Evolutionary conservation across 257 asterid genomes (phyloP).

Genomic region (Hygrophila difformis): DNA sequence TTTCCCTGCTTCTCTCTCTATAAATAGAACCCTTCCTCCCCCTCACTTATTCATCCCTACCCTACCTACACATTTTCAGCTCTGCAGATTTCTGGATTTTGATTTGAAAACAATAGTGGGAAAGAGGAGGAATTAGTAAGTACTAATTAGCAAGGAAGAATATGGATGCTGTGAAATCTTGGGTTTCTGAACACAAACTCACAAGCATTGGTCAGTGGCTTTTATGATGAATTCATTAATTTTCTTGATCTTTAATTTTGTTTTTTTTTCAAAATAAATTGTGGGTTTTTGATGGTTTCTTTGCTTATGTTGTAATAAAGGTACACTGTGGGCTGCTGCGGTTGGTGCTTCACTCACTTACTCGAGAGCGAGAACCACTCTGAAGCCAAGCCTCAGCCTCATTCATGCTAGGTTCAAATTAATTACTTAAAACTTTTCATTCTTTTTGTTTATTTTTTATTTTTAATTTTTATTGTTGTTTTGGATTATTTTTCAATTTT

Average conservation of each 20-base stretch:
- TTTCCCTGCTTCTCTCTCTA: too few species aligned
- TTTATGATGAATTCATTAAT: too few species aligned
- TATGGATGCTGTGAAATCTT: slow-evolving; percentile 60
- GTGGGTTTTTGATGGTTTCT: too few species aligned
- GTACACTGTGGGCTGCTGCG: slow-evolving; percentile 67
- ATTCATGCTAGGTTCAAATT: slow-evolving; percentile 62
- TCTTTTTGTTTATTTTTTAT: background rate
- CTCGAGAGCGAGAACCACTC: slow-evolving; percentile 36
- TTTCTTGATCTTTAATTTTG: too few species aligned
- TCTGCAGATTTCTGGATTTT: too few species aligned
- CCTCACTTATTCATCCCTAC: background rate
- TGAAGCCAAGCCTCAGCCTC: slow-evolving; percentile 64
- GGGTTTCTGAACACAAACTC: slow-evolving; percentile 74
- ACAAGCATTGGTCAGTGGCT: slow-evolving; percentile 55
- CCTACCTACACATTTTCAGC: background rate
- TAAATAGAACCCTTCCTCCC: too few species aligned
- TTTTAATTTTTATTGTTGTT: background rate
- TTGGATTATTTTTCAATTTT: background rate
- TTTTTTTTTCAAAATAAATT: too few species aligned
- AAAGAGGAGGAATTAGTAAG: too few species aligned
- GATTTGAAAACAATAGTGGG: too few species aligned
- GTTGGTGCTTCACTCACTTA: slow-evolving; percentile 55
- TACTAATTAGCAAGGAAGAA: too few species aligned
- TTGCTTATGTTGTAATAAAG: slow-evolving; percentile 13
- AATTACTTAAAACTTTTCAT: background rate